These are phyloP conservation scores for Ceratobasidium sp. DNA, from an alignment of 1,284 basidiomycete species.

Conservation along the genomic window DNA sequence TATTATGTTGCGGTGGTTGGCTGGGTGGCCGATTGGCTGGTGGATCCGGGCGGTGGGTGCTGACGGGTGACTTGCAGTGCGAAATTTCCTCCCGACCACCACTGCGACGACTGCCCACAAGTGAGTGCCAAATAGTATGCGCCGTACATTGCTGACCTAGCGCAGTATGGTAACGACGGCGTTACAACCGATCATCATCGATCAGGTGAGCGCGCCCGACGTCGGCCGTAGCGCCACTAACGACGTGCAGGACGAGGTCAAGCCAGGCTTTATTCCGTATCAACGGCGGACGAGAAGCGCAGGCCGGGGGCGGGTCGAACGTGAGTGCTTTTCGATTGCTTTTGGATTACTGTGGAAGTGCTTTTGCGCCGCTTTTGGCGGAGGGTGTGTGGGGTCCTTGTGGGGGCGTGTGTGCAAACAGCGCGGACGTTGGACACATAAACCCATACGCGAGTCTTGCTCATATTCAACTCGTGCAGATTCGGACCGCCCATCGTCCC, in stretches of 20 bases:
- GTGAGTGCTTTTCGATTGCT: slow-evolving; percentile 5
- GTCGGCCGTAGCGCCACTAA: neutral
- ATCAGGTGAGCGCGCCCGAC: neutral
- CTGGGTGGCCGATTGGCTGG: neutral
- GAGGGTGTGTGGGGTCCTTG: slow-evolving; percentile 28
- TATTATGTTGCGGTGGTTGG: too few relatives aligned
- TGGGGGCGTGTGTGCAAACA: slow-evolving; percentile 23
- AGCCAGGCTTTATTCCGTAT: slow-evolving; percentile 16
- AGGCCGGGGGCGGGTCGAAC: neutral
- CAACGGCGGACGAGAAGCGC: slow-evolving; percentile 27
- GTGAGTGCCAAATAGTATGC: slow-evolving; percentile 13
- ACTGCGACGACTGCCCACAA: neutral
- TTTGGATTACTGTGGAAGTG: too few relatives aligned
- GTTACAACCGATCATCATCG: slow-evolving; percentile 16
- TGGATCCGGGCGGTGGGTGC: neutral
- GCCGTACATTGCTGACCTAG: slow-evolving; percentile 56
- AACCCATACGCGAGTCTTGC: neutral
- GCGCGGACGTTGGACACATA: neutral
- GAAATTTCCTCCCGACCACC: too few relatives aligned
- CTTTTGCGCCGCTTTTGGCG: neutral
- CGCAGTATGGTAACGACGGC: neutral
- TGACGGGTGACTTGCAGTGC: neutral
- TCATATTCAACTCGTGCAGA: neutral
- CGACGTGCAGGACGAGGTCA: slow-evolving; percentile 4
- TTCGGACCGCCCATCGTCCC: neutral